Conservation (phyloP, 345 rosid genomes). For the Angophora floribunda region DNA sequence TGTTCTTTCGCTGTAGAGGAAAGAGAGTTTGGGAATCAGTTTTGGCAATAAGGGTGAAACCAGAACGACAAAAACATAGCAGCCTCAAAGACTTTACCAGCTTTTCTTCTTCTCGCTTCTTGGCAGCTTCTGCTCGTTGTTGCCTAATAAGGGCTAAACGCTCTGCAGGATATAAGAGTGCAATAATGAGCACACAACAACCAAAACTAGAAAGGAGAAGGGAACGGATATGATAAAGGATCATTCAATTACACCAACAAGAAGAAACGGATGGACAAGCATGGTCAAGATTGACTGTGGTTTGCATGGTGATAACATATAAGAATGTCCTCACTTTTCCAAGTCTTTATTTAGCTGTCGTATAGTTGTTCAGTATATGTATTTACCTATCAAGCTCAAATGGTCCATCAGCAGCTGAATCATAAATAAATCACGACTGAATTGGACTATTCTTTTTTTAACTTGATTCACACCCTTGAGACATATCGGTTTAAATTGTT, state of each 20-base stretch:
- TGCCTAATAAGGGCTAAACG: not conserved
- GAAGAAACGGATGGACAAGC: not conserved
- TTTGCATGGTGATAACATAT: not conserved
- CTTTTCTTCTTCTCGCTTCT: not conserved
- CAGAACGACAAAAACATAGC: not conserved
- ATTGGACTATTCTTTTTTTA: not conserved
- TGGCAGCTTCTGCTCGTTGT: not conserved
- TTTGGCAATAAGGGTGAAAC: not conserved
- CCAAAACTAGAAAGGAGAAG: not conserved
- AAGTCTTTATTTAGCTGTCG: not conserved
- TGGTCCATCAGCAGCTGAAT: not conserved
- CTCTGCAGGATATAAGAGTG: not conserved
- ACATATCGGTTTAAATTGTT: not conserved
- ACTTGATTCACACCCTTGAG: not conserved
- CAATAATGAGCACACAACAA: not conserved
- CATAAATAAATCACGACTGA: not conserved
- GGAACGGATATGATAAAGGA: not conserved
- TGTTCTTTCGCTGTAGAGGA: constrained; percentile 38
- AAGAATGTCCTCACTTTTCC: not conserved
- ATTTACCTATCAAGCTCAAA: not conserved
- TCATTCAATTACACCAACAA: not conserved
- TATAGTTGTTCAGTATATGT: not conserved
- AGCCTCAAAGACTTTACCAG: not conserved
- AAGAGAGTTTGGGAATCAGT: not conserved
- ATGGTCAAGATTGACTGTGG: not conserved